Conservation (phyloP, 2,329 filamentous ascomycete species). For the Camillea tinctor region DNA sequence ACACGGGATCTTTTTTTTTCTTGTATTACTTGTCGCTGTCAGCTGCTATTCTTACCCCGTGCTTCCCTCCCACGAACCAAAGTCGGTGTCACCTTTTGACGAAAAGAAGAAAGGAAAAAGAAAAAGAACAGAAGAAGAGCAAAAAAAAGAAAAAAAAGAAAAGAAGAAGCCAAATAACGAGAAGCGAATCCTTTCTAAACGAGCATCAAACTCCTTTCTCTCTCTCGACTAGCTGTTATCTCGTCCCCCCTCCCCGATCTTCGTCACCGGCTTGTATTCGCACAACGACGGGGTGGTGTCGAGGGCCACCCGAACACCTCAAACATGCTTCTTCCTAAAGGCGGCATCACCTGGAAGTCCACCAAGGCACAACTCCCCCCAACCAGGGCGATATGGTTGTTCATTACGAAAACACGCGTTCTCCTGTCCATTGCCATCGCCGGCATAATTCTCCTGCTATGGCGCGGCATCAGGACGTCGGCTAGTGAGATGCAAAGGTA, state of each 20-base stretch:
- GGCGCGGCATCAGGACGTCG: slow-evolving; percentile 78
- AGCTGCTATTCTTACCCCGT: neutral
- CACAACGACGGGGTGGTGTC: slow-evolving; percentile 38
- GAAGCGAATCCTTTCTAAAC: neutral
- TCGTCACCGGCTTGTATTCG: slow-evolving; percentile 15
- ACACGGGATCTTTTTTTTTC: neutral
- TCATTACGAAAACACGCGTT: slow-evolving; percentile 75
- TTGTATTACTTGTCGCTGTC: neutral
- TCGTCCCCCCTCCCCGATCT: neutral
- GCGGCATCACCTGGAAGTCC: slow-evolving; percentile 89
- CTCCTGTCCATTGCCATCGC: slow-evolving; percentile 70
- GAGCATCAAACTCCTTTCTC: neutral
- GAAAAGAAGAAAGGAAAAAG: too few species aligned
- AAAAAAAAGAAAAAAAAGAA: too few species aligned
- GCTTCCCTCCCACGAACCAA: neutral
- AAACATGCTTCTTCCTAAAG: slow-evolving; percentile 85
- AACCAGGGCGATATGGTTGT: slow-evolving; percentile 66
- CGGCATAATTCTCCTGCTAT: slow-evolving; percentile 76
- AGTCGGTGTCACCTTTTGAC: neutral
- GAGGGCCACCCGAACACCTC: slow-evolving; percentile 40
- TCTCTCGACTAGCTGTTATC: neutral
- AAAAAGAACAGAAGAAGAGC: too few species aligned
- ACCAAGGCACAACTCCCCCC: slow-evolving; percentile 77
- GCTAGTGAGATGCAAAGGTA: slow-evolving; percentile 91
- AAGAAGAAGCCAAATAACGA: too few species aligned